Base-by-base conservation (phyloP, 805 yeast genomes). In the Lipomyces yamadae region DNA sequence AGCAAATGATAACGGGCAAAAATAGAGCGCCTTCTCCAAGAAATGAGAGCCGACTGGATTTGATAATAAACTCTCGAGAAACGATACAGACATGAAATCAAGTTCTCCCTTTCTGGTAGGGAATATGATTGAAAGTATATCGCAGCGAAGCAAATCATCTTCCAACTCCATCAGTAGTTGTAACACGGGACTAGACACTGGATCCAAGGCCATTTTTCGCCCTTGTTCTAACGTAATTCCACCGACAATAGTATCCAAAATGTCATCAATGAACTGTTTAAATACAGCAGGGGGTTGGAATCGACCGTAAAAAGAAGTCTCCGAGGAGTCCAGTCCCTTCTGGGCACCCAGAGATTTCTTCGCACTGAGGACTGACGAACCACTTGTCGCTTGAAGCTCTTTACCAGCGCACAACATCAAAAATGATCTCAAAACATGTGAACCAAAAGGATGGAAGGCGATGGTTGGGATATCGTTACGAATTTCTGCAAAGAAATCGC, bases 11-110 rank as follows among this genome's bases (percentile, higher is more conserved):
- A 84, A 78, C 70, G 95, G 86, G 68, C 88, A 87, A 66, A 84
- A 84, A 58, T 83, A 85, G 61, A 93, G 81, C 10, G 87, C 84
- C 24, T 88, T 83, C 77, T 95, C 92, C 34, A 94, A 81, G 80
- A 95, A 94, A 78, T 92, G 98, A 0, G 96, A 89, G 0, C 98
- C 99, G n/a, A 93, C 91, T 0, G 96, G 82, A 74, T 92, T 97
- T 7, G 95, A 86, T 48, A 94, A 79, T 63, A 93, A 81, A 73
- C 89, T 90, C 75, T 92, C 97, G 37, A 93, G 88, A 76, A 90
- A 92, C 0, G 95, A 60, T 8, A 61, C 30, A 0, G 70, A 61
- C 33, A 56, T 32, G 48, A 67, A 67, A 45, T 86, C 59, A 13
- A 59, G 52, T 53, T 64, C 66, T 29, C 62, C 64, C 6, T 55